Evolutionary conservation across 2,329 filamentous ascomycete species (phyloP), one percentile per base, ranked within the genome.

Genomic region (Xylariaceae sp.): DNA sequence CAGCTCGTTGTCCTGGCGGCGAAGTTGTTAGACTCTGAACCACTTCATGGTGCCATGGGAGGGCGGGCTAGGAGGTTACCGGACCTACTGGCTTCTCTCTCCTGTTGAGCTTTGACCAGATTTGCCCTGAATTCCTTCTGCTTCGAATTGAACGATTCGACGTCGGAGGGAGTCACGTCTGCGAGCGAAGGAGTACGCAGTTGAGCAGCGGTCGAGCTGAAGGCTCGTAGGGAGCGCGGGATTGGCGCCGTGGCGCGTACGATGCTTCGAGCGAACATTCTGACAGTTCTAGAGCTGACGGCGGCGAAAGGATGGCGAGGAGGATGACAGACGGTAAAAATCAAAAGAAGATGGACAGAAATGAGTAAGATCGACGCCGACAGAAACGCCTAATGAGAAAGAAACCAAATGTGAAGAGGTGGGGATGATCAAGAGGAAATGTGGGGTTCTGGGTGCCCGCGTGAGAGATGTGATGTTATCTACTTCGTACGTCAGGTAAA

Each of bases 81-180:
- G 55, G 71, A 80, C 79, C 74, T 77, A 96, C 91, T 92, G 80
- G 91, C 88, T 85, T 89, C 86, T 78, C 87, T 83, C 75, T 88
- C 88, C 77, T 86, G 88, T 74, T 88, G 85, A 70, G 84, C 85
- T 73, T 86, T 81, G 65, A 85, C 81, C 66, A 95, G 77, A 70
- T 88, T 83, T 72, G 92, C 85, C 70, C 94, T 88, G 75, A 96
- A 97, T 67, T 85, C 80, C 72, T 86, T 87, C 76, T 96, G 92
- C 72, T 87, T 89, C 66, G 80, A 75, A 70, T 88, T 89, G 80
- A 97, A 99, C 53, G 80, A 77, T 49, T 85, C 78, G 61, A 88
- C 85, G 58, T 83, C 83, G 59, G 88, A 78, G 46, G 86, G 82
- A 43, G 87, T 76, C 65, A 99, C 84, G 73, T 99, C 92, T 70